Evolutionary conservation across 139 green algal species (phyloP), one percentile per base, ranked within the genome.

Genomic region (Desmodesmus armatus): DNA sequence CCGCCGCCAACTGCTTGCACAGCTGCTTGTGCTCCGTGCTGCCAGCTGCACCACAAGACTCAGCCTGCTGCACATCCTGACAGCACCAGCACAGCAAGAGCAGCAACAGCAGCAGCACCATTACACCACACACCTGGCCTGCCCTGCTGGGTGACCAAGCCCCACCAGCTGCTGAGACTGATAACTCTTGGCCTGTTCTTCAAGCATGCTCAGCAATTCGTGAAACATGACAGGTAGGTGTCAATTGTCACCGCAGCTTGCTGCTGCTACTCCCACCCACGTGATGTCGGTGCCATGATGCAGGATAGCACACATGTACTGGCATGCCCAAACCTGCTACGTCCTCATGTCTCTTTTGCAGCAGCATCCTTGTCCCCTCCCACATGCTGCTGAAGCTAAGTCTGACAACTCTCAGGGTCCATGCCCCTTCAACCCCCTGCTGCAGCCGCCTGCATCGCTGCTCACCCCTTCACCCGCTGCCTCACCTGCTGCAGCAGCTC

Each of bases 401-500:
- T n/a, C n/a, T n/a, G n/a, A n/a, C n/a, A n/a, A n/a, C n/a, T n/a
- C n/a, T n/a, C n/a, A n/a, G n/a, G n/a, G n/a, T n/a, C n/a, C n/a
- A n/a, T n/a, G n/a, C n/a, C n/a, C n/a, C n/a, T n/a, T n/a, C n/a
- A n/a, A n/a, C n/a, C n/a, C n/a, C n/a, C n/a, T n/a, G n/a, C n/a
- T n/a, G n/a, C n/a, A n/a, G n/a, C n/a, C n/a, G n/a, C n/a, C n/a
- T n/a, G n/a, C n/a, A n/a, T n/a, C n/a, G n/a, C n/a, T n/a, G n/a
- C n/a, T n/a, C n/a, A n/a, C n/a, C n/a, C n/a, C n/a, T n/a, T n/a
- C n/a, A n/a, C n/a, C n/a, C n/a, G n/a, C n/a, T n/a, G n/a, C n/a
- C n/a, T n/a, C 55, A 70, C 44, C 31, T 65, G 29, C 60, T 92
- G 89, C 47, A 91, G 78, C 39, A 93, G 69, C 84, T 86, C 74